Base-by-base conservation (phyloP, 176 grass and related monocot species). In the Phoenix roebelenii region DNA sequence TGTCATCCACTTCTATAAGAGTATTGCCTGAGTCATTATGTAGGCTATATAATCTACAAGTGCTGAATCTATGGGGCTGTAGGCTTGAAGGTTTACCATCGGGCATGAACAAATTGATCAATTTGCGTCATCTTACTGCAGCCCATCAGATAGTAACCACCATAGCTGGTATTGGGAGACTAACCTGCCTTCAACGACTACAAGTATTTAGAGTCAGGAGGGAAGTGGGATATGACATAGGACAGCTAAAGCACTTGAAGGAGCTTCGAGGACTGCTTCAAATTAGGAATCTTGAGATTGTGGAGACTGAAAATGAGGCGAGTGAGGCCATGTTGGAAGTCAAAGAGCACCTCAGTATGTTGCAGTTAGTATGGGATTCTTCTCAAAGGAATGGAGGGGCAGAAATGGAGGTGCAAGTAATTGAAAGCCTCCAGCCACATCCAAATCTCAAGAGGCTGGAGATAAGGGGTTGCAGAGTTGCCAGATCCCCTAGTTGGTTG, bases 241-340 rank as follows among this genome's bases (percentile, higher is more conserved):
- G 20, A 39, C 61, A 79, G 55, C 55, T 79, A 54, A 35, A 65
- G 35, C n/a, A 49, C 55, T 32, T 79, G 23, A 68, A 67, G 14
- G 55, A 73, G 3, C 60, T 80, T 23, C 25, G 57, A 50, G 69
- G 77, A 72, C 1, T 3, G 16, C 26, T 80, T 23, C 26, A 9
- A 15, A 60, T 80, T 53, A 44, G 3, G 15, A 61, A 68, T 62
- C 61, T 80, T 30, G 69, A 79, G 25, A 79, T 68, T 60, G 54
- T 59, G 5, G 69, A 30, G 23, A 54, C 14, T 48, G 67, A 59
- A 30, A 62, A 22, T 17, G 54, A 67, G 10, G 77, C 62, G 48
- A 79, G 23, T 15, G 55, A 65, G 49, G 72, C 72, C 39, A 10
- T 5, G 54, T 26, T 80, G 12, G 39, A 50, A 3, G 15, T 63